Evolutionary conservation across 495 filamentous ascomycete species (phyloP).

Genomic region (Pyrenula massariospora): DNA sequence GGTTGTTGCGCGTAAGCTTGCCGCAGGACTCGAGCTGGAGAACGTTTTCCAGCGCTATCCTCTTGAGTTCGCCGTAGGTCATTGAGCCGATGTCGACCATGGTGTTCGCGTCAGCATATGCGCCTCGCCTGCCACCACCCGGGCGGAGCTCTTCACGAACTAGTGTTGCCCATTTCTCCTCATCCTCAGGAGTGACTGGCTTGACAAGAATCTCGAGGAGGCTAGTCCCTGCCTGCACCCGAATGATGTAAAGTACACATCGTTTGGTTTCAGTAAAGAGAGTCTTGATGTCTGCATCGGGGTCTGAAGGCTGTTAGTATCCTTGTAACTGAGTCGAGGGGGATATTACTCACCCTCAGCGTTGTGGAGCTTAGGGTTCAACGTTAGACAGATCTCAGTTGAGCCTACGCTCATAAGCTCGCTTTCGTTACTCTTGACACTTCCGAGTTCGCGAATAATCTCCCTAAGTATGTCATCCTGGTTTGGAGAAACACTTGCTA

Average conservation of each 20-base stretch:
- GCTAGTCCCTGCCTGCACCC: constrained; percentile 84
- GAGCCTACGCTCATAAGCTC: constrained; percentile 81
- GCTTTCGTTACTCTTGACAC: constrained; percentile 87
- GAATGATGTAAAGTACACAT: constrained; percentile 94
- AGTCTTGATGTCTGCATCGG: constrained; percentile 80
- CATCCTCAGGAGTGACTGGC: constrained; percentile 75
- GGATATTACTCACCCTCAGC: constrained; percentile 45
- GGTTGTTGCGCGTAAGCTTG: constrained; percentile 79
- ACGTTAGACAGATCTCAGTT: constrained; percentile 80
- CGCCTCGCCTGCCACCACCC: constrained; percentile 57
- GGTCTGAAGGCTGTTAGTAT: constrained; percentile 37
- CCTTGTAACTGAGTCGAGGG: constrained; percentile 6
- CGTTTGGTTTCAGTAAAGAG: constrained; percentile 97
- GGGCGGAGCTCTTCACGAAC: constrained; percentile 72
- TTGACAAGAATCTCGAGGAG: constrained; percentile 93
- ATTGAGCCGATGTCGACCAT: constrained; percentile 81
- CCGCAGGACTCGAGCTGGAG: constrained; percentile 74
- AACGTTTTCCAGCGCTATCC: constrained; percentile 87
- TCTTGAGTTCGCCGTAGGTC: constrained; percentile 86
- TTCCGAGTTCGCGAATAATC: constrained; percentile 83
- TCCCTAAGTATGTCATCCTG: constrained; percentile 85
- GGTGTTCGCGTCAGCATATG: constrained; percentile 81
- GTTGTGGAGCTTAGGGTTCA: constrained; percentile 85
- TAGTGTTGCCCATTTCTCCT: constrained; percentile 73
- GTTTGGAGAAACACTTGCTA: constrained; percentile 60